Base-by-base conservation (phyloP, 371 early-diverging fungal genomes). In the Mortierella sp. region DNA sequence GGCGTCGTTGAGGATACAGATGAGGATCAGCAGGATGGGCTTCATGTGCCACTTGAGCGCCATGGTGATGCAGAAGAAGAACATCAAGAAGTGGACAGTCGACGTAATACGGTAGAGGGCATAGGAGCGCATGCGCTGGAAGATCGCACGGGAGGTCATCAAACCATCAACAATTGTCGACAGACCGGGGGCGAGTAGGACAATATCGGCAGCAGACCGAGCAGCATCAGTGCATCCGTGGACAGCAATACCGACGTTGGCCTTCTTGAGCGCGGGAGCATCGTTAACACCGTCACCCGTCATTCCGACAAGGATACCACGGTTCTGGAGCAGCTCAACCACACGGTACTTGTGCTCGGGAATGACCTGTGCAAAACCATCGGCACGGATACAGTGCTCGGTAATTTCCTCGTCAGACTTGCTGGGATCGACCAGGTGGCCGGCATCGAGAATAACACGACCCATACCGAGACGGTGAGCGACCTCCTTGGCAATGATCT, bases 291-390 rank as follows among this genome's bases (percentile, higher is more conserved):
- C 96, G 86, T 97, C 97, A 43, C 90, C 90, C 16, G 97, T 96
- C 96, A 97, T 97, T 70, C 92, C 95, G n/a, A 96, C 97, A 22
- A 94, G 85, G 61, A 90, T 83, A n/a, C 91, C 92, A 53, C 86
- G 86, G 66, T 88, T 86, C 85, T 96, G 94, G 39, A 97, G 87
- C 37, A 97, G 89, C 80, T 94, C 93, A 3, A 99, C 97, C 31
- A 99, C 95, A 76, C 94, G 93, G 85, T 95, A 92, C 87, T 98
- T 98, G 91, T 97, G 97, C 87, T 98, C 98, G 34, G 99, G 98
- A 83, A 93, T 94, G 50, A 97, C 97, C 87, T 97, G 96, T 31
- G 97, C 98, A 86, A 99, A 97, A 44, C 97, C 97, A 86, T 97
- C 97, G 13, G 95, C 94, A 80, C 94, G 94, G 31, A 90, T 88